Conservation (phyloP, 768 basidiomycete genomes). For the Leccinum broughii region DNA sequence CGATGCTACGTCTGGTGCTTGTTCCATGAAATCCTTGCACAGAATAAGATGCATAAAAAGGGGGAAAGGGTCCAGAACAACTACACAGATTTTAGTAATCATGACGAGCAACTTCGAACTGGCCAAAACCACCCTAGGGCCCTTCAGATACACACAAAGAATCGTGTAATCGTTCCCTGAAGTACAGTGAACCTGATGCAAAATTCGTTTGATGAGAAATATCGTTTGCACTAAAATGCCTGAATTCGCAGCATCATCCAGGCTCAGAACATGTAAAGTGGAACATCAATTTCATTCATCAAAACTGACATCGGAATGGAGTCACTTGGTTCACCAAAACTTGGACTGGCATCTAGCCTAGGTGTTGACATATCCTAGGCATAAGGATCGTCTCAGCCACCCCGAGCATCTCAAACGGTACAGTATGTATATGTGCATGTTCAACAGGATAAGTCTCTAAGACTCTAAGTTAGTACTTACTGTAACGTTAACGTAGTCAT, state of each 20-base stretch:
- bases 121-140: constrained; percentile 8
- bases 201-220: constrained; percentile 56
- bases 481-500: too few species aligned
- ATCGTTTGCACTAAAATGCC: constrained; percentile 61
- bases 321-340: constrained; percentile 57
- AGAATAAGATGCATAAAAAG: neutral
- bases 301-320: constrained; percentile 50
- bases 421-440: too few species aligned
- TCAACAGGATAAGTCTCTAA: too few species aligned
- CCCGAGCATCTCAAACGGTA: constrained; percentile 16
- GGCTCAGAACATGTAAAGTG: neutral
- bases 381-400: constrained; percentile 22
- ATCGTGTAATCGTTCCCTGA: constrained; percentile 12
- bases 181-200: neutral
- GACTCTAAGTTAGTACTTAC: too few species aligned
- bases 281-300: constrained; percentile 43
- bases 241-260: constrained; percentile 34
- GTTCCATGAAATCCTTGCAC: neutral
- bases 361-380: constrained; percentile 59
- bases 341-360: constrained; percentile 54
- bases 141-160: neutral
- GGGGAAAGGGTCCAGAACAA: neutral
- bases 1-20: neutral
- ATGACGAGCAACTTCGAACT: constrained; percentile 1
- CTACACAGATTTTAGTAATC: neutral